These are phyloP conservation scores for Effrenium voratum DNA, from an alignment of 73 alveolate genomes.

Conservation along the genomic window DNA sequence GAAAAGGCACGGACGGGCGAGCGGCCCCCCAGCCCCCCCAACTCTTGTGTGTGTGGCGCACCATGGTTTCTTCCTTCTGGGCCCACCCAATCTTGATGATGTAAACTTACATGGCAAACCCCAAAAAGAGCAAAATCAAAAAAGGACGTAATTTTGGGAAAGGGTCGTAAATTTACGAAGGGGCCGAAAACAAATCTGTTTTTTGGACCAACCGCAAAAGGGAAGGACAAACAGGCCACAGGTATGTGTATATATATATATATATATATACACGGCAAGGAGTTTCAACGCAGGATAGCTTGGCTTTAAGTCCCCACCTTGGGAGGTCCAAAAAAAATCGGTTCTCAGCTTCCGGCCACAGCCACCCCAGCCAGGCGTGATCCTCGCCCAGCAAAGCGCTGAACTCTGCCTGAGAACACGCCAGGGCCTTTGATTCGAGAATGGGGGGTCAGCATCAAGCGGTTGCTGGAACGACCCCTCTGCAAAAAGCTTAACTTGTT, in stretches of 20 bases:
- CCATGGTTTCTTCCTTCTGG: no score
- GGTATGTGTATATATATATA: constrained; percentile 1
- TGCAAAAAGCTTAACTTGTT: no score
- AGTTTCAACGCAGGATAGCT: not conserved
- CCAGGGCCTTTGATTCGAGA: no score
- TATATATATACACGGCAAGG: not conserved
- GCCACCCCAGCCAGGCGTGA: constrained; percentile 90
- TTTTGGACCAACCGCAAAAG: not conserved
- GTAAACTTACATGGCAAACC: not conserved
- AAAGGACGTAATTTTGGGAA: not conserved
- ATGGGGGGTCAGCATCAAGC: no score
- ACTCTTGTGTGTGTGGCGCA: no score
- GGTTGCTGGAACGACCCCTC: no score
- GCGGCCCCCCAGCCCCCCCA: not conserved
- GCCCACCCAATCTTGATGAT: no score
- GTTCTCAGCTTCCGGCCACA: constrained; percentile 9
- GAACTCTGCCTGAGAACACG: constrained; percentile 56
- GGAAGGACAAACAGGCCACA: not conserved
- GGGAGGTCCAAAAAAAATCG: not conserved
- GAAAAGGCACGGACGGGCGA: not conserved
- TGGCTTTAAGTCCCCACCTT: not conserved
- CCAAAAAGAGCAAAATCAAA: not conserved
- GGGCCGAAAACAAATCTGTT: not conserved
- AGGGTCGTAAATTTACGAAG: not conserved
- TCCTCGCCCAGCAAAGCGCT: constrained; percentile 56